phyloP scores from a whole-genome alignment of 2,329 filamentous ascomycete genomes.

The Fusarium continuum region DNA sequence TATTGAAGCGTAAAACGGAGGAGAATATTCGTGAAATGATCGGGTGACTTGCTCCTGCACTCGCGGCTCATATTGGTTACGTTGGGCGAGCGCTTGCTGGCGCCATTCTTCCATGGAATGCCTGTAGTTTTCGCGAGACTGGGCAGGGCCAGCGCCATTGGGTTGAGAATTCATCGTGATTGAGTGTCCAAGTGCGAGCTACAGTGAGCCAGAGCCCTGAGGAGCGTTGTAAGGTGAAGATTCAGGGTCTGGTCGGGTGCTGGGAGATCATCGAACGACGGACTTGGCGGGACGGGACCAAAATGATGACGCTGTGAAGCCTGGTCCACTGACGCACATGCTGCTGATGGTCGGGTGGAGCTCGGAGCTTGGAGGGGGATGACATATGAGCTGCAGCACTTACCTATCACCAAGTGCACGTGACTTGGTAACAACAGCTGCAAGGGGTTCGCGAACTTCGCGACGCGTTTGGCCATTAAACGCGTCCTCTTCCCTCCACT shows the following conservation, averaged over 20 bases:
- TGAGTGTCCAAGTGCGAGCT: background rate
- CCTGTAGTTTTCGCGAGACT: constrained; percentile 39
- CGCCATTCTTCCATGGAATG: constrained; percentile 47
- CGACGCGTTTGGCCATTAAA: constrained; percentile 43
- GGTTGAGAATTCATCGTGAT: constrained; percentile 32
- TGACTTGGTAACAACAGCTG: constrained; percentile 32
- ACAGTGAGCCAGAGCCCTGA: background rate
- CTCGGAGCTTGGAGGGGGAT: constrained; percentile 20
- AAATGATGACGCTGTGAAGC: constrained; percentile 40
- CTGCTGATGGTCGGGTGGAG: constrained; percentile 3
- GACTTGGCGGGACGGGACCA: constrained; percentile 23
- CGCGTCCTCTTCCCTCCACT: constrained; percentile 33
- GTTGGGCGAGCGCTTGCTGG: constrained; percentile 42
- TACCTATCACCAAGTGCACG: constrained; percentile 41
- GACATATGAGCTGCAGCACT: constrained; percentile 22
- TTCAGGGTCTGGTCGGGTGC: background rate
- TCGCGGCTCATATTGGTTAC: constrained; percentile 44
- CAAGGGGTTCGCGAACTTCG: constrained; percentile 28
- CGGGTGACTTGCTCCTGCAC: constrained; percentile 47
- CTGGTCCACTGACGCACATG: constrained; percentile 24
- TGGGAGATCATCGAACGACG: constrained; percentile 29
- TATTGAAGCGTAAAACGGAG: constrained; percentile 46
- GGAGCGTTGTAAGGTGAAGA: background rate
- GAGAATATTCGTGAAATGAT: constrained; percentile 46
- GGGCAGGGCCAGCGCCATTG: constrained; percentile 19